Percentiles rank a stretch among this genome's conserved stretches.
These are phyloP conservation scores for Isatis tinctoria DNA, from an alignment of 345 rosid genomes.

Conservation along the genomic window DNA sequence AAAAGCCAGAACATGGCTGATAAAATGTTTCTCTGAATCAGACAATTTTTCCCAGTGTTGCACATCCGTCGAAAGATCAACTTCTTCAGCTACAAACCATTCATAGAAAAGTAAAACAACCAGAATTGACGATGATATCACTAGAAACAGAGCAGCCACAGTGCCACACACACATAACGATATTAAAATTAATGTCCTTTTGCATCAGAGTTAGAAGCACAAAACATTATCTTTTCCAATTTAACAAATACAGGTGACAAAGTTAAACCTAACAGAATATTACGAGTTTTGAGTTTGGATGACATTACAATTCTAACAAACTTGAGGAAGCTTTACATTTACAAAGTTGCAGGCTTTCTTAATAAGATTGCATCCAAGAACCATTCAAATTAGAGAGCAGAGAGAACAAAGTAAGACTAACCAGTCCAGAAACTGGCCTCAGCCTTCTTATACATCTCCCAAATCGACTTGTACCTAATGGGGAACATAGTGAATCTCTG, in stretches of 20 bases:
- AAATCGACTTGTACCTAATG: conserved; percentile 54
- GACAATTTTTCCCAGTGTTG: conserved; percentile 70
- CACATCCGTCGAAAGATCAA: conserved; percentile 80
- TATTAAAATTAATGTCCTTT: background rate
- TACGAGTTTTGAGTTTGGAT: background rate
- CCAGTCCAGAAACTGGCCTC: conserved; percentile 95
- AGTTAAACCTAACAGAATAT: background rate
- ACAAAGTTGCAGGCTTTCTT: background rate
- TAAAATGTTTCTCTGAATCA: conserved; percentile 69
- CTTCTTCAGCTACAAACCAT: conserved; percentile 77
- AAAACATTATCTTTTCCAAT: background rate
- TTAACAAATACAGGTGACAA: background rate
- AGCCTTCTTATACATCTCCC: conserved; percentile 99
- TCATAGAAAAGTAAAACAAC: background rate
- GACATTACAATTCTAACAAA: background rate
- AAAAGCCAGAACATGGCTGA: conserved; percentile 79
- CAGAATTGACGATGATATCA: background rate
- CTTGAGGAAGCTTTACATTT: background rate
- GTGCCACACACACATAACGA: background rate
- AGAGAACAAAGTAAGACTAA: conserved; percentile 11
- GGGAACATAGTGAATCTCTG: conserved; percentile 97
- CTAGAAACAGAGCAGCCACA: conserved; percentile 1
- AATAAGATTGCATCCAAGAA: background rate
- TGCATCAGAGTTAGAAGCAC: background rate
- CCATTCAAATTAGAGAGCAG: background rate